A percentile compares a stretch with the other conserved stretches of the same genome.
Evolutionary conservation across 2,329 filamentous ascomycete species (phyloP).

Genomic region (Penicillium sp.): DNA sequence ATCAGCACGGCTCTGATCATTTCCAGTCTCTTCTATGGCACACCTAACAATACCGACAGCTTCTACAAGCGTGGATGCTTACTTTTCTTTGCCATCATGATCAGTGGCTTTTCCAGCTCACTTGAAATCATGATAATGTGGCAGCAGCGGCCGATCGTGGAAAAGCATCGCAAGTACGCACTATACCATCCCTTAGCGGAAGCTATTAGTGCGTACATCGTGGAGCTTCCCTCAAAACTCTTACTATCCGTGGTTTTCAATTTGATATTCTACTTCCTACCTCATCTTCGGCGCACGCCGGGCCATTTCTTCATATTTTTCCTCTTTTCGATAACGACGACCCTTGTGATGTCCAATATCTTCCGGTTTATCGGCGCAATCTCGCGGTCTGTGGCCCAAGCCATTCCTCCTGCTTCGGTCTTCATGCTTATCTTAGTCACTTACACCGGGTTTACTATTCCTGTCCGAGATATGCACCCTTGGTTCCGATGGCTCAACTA

Average conservation of each 20-base stretch:
- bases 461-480: constrained; percentile 64
- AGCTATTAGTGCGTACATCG: constrained; percentile 79
- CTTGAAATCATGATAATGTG: constrained; percentile 83
- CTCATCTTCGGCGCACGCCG: constrained; percentile 70
- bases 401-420: constrained; percentile 56
- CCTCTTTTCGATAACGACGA: constrained; percentile 70
- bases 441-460: constrained; percentile 51
- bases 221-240: constrained; percentile 80
- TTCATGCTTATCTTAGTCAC: constrained; percentile 49
- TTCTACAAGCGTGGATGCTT: constrained; percentile 77
- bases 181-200: constrained; percentile 91
- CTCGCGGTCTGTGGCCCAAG: constrained; percentile 64
- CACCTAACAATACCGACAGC: constrained; percentile 62
- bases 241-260: constrained; percentile 73
- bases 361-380: constrained; percentile 77
- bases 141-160: constrained; percentile 84
- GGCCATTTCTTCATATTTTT: constrained; percentile 84
- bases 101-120: constrained; percentile 77
- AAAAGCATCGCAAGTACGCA: constrained; percentile 83
- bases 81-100: constrained; percentile 79
- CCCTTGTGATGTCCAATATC: constrained; percentile 79
- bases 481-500: constrained; percentile 87
- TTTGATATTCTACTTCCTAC: constrained; percentile 80
- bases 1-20: constrained; percentile 73
- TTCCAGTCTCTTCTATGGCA: constrained; percentile 74